Evolutionary conservation across 441 rosid species (phyloP).

Genomic region (Populus hybrid): DNA sequence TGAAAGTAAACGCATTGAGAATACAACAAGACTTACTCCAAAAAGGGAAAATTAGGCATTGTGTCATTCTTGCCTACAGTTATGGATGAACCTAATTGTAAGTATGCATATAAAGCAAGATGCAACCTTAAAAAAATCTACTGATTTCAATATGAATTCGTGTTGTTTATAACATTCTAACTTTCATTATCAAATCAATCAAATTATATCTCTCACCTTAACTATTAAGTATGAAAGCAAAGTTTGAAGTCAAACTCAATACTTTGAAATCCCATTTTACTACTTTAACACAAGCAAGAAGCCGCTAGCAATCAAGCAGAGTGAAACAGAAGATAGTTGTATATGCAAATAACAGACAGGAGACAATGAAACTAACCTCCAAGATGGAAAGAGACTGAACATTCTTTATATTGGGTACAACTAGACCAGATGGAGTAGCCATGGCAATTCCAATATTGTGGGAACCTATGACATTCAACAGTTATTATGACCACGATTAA

Average conservation of each 20-base stretch:
- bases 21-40: neutral
- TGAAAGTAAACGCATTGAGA: neutral
- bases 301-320: neutral
- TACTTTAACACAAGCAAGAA: neutral
- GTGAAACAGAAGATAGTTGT: neutral
- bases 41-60: neutral
- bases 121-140: neutral
- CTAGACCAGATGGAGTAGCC: conserved; percentile 87
- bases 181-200: neutral
- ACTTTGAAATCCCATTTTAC: neutral
- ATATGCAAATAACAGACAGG: neutral
- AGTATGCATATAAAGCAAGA: neutral
- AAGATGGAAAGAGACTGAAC: conserved; percentile 72
- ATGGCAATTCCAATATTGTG: conserved; percentile 95
- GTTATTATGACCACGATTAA: neutral
- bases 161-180: neutral
- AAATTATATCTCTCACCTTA: neutral
- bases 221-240: neutral
- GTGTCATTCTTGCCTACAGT: neutral
- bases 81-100: neutral
- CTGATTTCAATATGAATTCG: neutral
- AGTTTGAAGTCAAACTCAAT: neutral
- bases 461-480: conserved; percentile 48
- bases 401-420: conserved; percentile 89
- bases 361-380: conserved; percentile 44